Percentiles rank a stretch among this genome's conserved stretches.
Conservation (phyloP, 805 yeast genomes). For the Metschnikowia koreensis region DNA sequence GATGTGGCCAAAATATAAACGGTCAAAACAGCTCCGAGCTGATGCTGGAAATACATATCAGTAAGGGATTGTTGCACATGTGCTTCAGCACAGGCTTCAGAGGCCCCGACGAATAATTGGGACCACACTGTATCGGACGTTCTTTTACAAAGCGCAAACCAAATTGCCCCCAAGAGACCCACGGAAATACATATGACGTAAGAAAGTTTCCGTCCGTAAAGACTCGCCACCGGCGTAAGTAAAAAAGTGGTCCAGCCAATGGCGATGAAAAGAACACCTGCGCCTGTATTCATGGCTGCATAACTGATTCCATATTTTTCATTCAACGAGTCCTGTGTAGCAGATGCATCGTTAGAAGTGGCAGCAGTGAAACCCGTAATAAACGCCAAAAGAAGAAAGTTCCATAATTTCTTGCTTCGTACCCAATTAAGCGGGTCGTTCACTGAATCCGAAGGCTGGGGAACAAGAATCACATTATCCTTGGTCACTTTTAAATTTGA, state of each 20-base stretch:
- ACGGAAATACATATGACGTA: slow-evolving; percentile 58
- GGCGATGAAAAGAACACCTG: slow-evolving; percentile 71
- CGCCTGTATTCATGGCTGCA: slow-evolving; percentile 73
- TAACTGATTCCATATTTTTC: slow-evolving; percentile 62
- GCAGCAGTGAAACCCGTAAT: slow-evolving; percentile 71
- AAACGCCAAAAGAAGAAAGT: slow-evolving; percentile 44
- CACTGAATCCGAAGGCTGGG: slow-evolving; percentile 50
- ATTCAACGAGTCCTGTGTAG: slow-evolving; percentile 65
- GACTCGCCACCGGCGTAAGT: slow-evolving; percentile 64
- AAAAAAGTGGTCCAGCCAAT: slow-evolving; percentile 66
- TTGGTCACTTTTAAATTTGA: slow-evolving; percentile 18
- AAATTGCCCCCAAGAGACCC: slow-evolving; percentile 63
- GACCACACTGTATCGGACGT: slow-evolving; percentile 72
- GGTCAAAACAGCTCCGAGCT: slow-evolving; percentile 69
- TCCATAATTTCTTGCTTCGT: slow-evolving; percentile 31
- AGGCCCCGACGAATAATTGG: slow-evolving; percentile 75
- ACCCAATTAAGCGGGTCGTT: slow-evolving; percentile 52
- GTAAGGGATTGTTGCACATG: slow-evolving; percentile 66
- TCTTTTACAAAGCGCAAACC: slow-evolving; percentile 60
- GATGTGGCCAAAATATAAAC: slow-evolving; percentile 73
- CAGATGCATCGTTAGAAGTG: slow-evolving; percentile 71
- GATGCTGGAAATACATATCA: slow-evolving; percentile 77
- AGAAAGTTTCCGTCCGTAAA: slow-evolving; percentile 66
- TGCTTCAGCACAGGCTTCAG: slow-evolving; percentile 76
- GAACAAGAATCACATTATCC: slow-evolving; percentile 39